phyloP scores from a whole-genome alignment of 139 green algal genomes.

The Chlorella sp. region DNA sequence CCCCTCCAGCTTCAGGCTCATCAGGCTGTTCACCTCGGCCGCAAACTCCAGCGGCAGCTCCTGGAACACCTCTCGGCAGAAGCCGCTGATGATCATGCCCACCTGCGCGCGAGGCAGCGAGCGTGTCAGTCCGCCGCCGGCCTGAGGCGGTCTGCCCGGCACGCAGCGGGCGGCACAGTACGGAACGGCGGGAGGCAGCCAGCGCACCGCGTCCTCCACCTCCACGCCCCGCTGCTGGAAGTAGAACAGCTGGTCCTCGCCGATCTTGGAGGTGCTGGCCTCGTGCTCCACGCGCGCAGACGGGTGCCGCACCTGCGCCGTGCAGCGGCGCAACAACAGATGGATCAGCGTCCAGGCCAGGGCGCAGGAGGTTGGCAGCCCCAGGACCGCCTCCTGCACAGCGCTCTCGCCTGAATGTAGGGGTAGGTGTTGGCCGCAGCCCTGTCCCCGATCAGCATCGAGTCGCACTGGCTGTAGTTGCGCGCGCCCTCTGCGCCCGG shows the following conservation, averaged over 20 bases:
- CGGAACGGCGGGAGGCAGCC: too few species aligned
- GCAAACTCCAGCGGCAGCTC: slow-evolving; percentile 99
- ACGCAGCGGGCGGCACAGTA: too few species aligned
- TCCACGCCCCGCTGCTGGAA: slow-evolving; percentile 97
- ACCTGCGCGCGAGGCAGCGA: too few species aligned
- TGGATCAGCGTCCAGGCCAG: neutral
- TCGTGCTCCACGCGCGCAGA: slow-evolving; percentile 96
- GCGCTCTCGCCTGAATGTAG: slow-evolving; percentile 88
- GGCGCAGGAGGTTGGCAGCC: neutral
- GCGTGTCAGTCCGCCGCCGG: too few species aligned
- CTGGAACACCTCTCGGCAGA: slow-evolving; percentile 97
- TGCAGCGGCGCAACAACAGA: neutral
- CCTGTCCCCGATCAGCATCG: slow-evolving; percentile 98
- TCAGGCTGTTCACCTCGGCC: slow-evolving; percentile 97
- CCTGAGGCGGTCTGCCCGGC: too few species aligned
- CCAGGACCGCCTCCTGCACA: neutral
- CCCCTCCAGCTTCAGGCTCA: slow-evolving; percentile 98
- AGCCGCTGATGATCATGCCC: slow-evolving; percentile 98
- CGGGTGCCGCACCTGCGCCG: slow-evolving; percentile 85
- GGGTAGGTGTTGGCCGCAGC: slow-evolving; percentile 99
- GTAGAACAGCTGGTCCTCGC: slow-evolving; percentile 99
- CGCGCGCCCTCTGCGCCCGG: slow-evolving; percentile 79
- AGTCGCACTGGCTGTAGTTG: slow-evolving; percentile 98
- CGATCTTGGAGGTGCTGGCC: slow-evolving; percentile 97
- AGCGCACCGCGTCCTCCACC: slow-evolving; percentile 91